Base-by-base conservation (phyloP, 2,329 filamentous ascomycete genomes). In the Magnaporthales sp. region DNA sequence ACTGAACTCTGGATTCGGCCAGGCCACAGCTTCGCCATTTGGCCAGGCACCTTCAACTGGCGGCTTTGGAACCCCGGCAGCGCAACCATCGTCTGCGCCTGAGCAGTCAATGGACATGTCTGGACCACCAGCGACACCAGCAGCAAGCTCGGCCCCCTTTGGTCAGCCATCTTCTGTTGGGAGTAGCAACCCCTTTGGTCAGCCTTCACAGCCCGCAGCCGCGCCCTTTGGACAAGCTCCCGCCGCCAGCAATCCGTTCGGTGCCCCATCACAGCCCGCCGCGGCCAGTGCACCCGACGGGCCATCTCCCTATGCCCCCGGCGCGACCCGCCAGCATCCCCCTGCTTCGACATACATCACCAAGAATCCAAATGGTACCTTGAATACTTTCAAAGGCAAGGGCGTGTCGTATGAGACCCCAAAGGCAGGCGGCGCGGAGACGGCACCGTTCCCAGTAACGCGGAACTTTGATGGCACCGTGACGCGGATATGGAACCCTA, bases 401-500 rank as follows among this genome's bases (percentile, higher is more conserved):
- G 68, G 69, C 0, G 74, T 77, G 1, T 29, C 51, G 0, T 77
- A 76, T 68, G 74, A 79, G 27, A 80, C 78, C 75, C 79, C n/a
- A 80, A 54, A 54, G 19, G 64, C 82, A 70, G 80, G 82, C 60
- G 79, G 78, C 3, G 72, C 73, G 26, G 75, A 72, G 31, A 74
- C 75, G 65, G 78, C 70, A 70, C 75, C 72, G 69, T 77, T 70
- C 69, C 74, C 69, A 67, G 86, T 79, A 65, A 79, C 80, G 70
- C 81, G 70, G 68, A 84, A 76, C 26, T 77, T 78, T 51, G 84
- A 88, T 70, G 84, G 86, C 38, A 82, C 77, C 0, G 86, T 84
- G 79, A 81, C 84, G 64, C 87, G 85, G 70, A 88, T 94, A 63
- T 91, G 89, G 83, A 93, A 91, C 74, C 89, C 90, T 0, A 80